Percentiles rank a stretch among this genome's conserved stretches.
Conservation (phyloP, 106 monocot species). For the Acorus calamus region DNA sequence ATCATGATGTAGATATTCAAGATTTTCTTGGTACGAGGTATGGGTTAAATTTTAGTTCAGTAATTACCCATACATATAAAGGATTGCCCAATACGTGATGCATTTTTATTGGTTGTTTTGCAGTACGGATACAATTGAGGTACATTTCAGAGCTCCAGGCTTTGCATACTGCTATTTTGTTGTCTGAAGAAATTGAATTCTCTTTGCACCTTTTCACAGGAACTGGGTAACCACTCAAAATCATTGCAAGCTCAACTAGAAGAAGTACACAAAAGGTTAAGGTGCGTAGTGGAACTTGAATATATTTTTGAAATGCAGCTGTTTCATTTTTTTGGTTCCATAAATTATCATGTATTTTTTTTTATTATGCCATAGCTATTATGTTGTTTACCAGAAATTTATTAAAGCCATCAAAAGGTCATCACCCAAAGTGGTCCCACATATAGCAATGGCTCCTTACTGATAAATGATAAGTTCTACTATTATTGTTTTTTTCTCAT, state of each 20-base stretch:
- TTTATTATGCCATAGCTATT: no score
- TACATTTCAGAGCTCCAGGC: constrained; percentile 15
- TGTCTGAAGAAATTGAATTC: neutral
- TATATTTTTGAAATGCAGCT: no score
- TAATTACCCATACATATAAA: neutral
- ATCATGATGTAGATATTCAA: constrained; percentile 80
- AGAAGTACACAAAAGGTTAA: constrained; percentile 51
- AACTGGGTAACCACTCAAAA: constrained; percentile 32
- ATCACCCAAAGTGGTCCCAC: no score
- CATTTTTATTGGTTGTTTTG: constrained; percentile 8
- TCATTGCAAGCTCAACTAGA: constrained; percentile 46
- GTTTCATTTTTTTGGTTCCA: no score
- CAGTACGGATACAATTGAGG: constrained; percentile 77
- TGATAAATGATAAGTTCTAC: no score
- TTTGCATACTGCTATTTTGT: no score
- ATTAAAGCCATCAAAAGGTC: no score
- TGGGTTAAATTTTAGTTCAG: neutral
- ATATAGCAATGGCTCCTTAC: no score
- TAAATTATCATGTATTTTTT: no score
- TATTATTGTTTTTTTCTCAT: no score
- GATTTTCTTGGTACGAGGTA: constrained; percentile 73
- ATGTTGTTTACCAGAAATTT: no score
- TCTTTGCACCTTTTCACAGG: constrained; percentile 32
- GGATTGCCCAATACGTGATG: constrained; percentile 4
- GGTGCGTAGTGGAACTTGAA: constrained; percentile 24